These are phyloP conservation scores for Phytophthora hibernalis DNA, from an alignment of 352 stramenopile species.

Conservation along the genomic window DNA sequence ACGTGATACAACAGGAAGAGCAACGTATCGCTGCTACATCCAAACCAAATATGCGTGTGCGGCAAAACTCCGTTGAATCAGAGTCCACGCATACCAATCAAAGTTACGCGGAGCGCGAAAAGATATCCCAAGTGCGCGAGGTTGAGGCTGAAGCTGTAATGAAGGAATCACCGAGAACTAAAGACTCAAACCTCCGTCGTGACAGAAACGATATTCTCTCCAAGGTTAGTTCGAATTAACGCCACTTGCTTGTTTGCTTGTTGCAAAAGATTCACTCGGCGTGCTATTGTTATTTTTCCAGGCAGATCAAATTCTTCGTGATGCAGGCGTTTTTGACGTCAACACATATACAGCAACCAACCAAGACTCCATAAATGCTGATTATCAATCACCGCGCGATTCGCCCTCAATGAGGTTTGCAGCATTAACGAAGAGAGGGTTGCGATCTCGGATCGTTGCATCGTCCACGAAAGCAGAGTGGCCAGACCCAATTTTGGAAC, in stretches of 20 bases:
- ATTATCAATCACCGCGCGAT: constrained; percentile 18
- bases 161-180: constrained; percentile 27
- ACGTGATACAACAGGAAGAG: constrained; percentile 30
- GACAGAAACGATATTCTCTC: constrained; percentile 46
- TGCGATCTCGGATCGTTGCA: constrained; percentile 23
- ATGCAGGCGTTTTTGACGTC: constrained; percentile 44
- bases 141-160: constrained; percentile 4
- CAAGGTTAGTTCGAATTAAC: constrained; percentile 27
- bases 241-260: not conserved
- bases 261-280: not conserved
- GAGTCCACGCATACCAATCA: not conserved
- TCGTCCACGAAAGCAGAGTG: constrained; percentile 54
- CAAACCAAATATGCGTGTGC: not conserved
- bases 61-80: constrained; percentile 23
- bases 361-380: constrained; percentile 7
- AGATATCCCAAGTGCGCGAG: constrained; percentile 2
- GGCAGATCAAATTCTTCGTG: constrained; percentile 57
- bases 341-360: constrained; percentile 18
- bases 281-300: constrained; percentile 7
- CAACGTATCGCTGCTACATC: constrained; percentile 30
- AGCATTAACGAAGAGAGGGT: constrained; percentile 16
- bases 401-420: constrained; percentile 15
- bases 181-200: constrained; percentile 40
- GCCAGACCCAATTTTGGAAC: constrained; percentile 70
- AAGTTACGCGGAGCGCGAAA: constrained; percentile 4